Evolutionary conservation across 148 eudicot species (phyloP).

Genomic region (Amaranthus cruentus): DNA sequence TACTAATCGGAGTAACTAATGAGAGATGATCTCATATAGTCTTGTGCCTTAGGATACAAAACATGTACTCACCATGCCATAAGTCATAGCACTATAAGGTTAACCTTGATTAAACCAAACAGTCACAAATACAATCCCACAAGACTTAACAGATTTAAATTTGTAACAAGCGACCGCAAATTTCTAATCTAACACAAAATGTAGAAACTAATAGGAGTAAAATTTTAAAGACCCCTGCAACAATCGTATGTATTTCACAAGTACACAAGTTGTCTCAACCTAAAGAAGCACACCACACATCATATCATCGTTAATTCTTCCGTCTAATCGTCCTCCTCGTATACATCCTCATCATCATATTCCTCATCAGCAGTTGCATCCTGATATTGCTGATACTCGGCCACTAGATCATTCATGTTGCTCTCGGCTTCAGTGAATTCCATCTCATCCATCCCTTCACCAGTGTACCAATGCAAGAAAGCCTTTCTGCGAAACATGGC

Average conservation of each 20-base stretch:
- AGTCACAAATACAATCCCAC: conserved; percentile 15
- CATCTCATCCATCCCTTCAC: conserved; percentile 57
- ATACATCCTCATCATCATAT: conserved; percentile 17
- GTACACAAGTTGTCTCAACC: conserved; percentile 33
- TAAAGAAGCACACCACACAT: neutral
- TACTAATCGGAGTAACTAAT: neutral
- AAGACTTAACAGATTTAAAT: conserved; percentile 5
- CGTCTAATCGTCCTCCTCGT: conserved; percentile 1
- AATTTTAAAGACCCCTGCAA: conserved; percentile 28
- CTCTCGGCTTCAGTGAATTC: conserved; percentile 57
- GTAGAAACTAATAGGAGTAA: neutral
- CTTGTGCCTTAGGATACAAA: neutral
- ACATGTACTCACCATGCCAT: neutral
- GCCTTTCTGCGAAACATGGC: conserved; percentile 60
- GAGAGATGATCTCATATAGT: neutral
- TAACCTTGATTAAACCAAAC: conserved; percentile 5
- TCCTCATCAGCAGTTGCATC: conserved; percentile 32
- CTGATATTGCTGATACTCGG: conserved; percentile 61
- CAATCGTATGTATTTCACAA: conserved; percentile 36
- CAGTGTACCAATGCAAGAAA: conserved; percentile 62
- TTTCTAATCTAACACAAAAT: conserved; percentile 11
- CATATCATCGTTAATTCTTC: conserved; percentile 27
- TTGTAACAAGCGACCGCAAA: neutral
- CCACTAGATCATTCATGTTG: conserved; percentile 53
- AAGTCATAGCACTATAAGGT: neutral